phyloP scores from a whole-genome alignment of 108 stramenopile species.

The Mediolabrus comicus region DNA sequence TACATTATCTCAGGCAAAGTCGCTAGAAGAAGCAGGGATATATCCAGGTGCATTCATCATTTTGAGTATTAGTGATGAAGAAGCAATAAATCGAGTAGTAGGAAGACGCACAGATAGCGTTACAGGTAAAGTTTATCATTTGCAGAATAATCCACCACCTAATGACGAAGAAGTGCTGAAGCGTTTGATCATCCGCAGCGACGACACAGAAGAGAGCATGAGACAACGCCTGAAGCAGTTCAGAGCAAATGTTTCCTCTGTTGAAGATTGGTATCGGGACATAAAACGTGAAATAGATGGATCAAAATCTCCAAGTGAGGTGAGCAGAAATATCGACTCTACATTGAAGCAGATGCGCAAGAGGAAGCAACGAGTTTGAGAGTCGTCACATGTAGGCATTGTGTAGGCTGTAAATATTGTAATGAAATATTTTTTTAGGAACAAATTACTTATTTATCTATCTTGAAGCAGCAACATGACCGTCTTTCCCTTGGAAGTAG shows the following conservation, averaged over 20 bases:
- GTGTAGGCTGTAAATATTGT: background rate
- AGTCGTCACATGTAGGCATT: background rate
- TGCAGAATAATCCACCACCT: slow-evolving; percentile 78
- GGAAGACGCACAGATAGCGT: slow-evolving; percentile 92
- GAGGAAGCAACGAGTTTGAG: background rate
- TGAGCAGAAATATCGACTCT: slow-evolving; percentile 54
- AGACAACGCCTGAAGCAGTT: slow-evolving; percentile 79
- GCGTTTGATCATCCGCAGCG: slow-evolving; percentile 78
- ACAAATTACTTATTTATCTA: background rate
- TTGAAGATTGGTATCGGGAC: slow-evolving; percentile 60
- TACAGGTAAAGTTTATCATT: slow-evolving; percentile 93
- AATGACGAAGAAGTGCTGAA: slow-evolving; percentile 55
- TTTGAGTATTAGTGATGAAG: slow-evolving; percentile 82
- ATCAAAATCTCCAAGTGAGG: slow-evolving; percentile 47
- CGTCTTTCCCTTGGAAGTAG: slow-evolving; percentile 23
- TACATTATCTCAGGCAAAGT: slow-evolving; percentile 60
- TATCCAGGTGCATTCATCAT: slow-evolving; percentile 80
- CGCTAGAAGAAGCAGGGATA: slow-evolving; percentile 69
- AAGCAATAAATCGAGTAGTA: slow-evolving; percentile 60
- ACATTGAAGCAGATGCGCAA: slow-evolving; percentile 28
- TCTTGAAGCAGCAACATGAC: background rate
- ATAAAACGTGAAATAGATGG: slow-evolving; percentile 68
- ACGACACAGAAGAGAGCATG: slow-evolving; percentile 95
- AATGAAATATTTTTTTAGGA: background rate
- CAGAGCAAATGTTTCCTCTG: slow-evolving; percentile 75